Conservation (phyloP, 192 early-diverging fungal species). For the Jimgerdemannia flammicorona region DNA sequence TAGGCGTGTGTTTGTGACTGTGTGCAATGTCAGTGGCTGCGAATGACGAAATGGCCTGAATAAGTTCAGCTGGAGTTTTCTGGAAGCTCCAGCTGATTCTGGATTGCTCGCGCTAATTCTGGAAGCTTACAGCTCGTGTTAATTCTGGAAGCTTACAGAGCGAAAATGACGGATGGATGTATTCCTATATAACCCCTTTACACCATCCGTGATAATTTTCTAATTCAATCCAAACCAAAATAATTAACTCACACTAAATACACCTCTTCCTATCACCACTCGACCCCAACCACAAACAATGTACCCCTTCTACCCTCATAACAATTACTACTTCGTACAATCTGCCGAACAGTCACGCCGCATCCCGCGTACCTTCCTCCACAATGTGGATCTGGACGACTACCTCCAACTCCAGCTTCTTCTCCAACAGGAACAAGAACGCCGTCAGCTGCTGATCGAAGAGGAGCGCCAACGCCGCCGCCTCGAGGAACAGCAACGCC, state of each 20-base stretch:
- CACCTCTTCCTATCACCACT: too few relatives aligned
- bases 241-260: too few relatives aligned
- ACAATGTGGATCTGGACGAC: neutral
- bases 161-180: neutral
- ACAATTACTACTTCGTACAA: neutral
- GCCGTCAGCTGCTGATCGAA: neutral
- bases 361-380: neutral
- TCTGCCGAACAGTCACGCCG: neutral
- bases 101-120: neutral
- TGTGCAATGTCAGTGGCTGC: neutral
- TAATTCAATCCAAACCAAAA: too few relatives aligned
- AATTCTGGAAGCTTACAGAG: neutral
- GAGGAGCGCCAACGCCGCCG: neutral
- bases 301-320: neutral
- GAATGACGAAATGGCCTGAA: too few relatives aligned
- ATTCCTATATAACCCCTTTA: neutral
- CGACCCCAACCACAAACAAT: neutral
- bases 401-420: neutral
- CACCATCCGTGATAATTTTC: too few relatives aligned
- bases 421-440: neutral
- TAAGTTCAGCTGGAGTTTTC: neutral
- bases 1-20: neutral
- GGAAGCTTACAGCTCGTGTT: too few relatives aligned
- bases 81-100: neutral
- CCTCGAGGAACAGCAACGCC: neutral